These are phyloP conservation scores for Chlamydomonas incerta DNA, from an alignment of 139 green algal genomes.

Conservation along the genomic window DNA sequence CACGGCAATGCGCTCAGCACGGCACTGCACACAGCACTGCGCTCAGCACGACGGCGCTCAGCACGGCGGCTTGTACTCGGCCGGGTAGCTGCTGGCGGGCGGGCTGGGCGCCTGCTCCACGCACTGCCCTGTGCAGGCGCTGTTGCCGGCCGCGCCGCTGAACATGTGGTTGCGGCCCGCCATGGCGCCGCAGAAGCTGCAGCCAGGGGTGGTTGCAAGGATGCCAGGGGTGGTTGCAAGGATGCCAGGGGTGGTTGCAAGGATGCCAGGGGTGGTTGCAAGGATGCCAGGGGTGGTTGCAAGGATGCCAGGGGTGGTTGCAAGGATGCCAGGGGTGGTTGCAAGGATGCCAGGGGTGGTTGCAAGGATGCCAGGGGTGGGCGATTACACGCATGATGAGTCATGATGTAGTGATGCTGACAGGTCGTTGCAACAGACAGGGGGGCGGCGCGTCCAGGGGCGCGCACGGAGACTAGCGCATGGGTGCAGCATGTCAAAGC, in stretches of 20 bases:
- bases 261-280: no score
- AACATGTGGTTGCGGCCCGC: slow-evolving; percentile 20
- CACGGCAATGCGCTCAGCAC: no score
- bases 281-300: neutral
- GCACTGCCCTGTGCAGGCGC: slow-evolving; percentile 29
- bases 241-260: neutral
- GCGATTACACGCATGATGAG: no score
- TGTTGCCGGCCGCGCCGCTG: slow-evolving; percentile 26
- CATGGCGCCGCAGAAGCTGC: slow-evolving; percentile 27
- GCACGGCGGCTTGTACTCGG: slow-evolving; percentile 37
- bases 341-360: neutral
- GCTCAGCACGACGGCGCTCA: no score
- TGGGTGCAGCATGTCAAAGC: no score
- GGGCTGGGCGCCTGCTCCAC: neutral
- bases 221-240: neutral
- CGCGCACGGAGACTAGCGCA: no score
- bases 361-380: neutral
- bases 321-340: neutral
- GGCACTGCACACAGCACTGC: no score
- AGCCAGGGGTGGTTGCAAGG: neutral
- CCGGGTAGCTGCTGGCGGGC: neutral
- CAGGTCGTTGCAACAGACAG: no score
- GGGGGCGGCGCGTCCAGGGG: no score
- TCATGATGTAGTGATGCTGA: no score
- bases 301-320: neutral